These are phyloP conservation scores for Babesia sp. DNA, from an alignment of 169 alveolate species.

Conservation along the genomic window DNA sequence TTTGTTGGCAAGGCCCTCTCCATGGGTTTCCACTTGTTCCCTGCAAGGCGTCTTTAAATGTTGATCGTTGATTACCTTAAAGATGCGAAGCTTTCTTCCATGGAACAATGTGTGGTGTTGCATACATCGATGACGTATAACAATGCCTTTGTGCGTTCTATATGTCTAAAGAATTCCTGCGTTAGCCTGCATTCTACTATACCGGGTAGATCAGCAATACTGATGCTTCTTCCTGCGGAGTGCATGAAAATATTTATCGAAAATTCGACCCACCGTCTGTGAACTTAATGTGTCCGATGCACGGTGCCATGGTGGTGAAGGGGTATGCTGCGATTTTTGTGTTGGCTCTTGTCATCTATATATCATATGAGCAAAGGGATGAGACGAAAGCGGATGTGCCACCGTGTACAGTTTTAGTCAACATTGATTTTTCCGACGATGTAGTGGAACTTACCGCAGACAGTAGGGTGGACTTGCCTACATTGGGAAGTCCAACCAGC, in stretches of 20 bases:
- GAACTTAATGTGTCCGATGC: constrained; percentile 43
- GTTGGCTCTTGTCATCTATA: constrained; percentile 56
- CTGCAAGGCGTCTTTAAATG: background rate
- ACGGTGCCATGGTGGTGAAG: constrained; percentile 58
- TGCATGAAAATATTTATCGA: background rate
- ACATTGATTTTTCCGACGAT: background rate
- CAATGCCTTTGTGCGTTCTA: constrained; percentile 55
- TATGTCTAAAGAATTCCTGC: constrained; percentile 45
- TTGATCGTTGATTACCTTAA: constrained; percentile 14
- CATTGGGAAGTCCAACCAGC: constrained; percentile 58
- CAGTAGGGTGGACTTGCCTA: constrained; percentile 62
- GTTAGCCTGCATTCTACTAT: constrained; percentile 42
- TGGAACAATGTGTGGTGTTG: constrained; percentile 37
- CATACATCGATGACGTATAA: constrained; percentile 58
- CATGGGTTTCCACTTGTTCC: constrained; percentile 33
- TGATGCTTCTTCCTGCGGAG: constrained; percentile 23
- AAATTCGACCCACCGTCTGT: constrained; percentile 34
- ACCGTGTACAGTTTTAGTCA: background rate
- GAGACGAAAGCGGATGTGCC: background rate
- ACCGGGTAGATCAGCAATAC: constrained; percentile 65
- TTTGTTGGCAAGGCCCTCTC: constrained; percentile 26
- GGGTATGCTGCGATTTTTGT: constrained; percentile 59
- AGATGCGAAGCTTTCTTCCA: constrained; percentile 35
- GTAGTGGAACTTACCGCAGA: constrained; percentile 30
- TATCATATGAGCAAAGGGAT: too few relatives aligned